Evolutionary conservation across 176 grass and related monocot species (phyloP).

Genomic region (Lolium multiflorum): DNA sequence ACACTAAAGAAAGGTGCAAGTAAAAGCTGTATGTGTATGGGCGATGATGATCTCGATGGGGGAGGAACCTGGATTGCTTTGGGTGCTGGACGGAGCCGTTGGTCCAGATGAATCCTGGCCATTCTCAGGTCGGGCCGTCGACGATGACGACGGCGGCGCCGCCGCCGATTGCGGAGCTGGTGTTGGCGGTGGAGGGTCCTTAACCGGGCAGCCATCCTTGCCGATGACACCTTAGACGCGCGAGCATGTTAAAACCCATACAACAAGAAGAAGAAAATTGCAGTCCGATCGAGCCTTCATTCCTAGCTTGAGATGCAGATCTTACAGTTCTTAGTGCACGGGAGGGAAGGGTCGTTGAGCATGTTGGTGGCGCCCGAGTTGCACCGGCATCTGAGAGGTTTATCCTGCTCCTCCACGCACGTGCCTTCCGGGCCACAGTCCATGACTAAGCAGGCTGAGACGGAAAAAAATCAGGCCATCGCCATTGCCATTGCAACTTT

Average conservation of each 20-base stretch:
- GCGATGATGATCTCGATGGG: too few relatives aligned
- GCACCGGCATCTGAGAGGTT: conserved; percentile 26
- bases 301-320: not conserved
- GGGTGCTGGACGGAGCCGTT: not conserved
- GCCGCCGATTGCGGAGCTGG: not conserved
- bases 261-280: not conserved
- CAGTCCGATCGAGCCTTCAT: not conserved
- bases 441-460: conserved; percentile 28
- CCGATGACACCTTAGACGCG: conserved; percentile 32
- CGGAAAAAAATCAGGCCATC: not conserved
- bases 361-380: not conserved
- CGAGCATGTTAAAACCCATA: not conserved
- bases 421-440: conserved; percentile 28
- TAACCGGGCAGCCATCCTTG: not conserved
- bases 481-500: not conserved
- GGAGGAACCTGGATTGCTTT: conserved; percentile 40
- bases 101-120: not conserved
- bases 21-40: too few relatives aligned
- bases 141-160: not conserved
- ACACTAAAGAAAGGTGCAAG: too few relatives aligned
- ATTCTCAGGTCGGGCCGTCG: not conserved
- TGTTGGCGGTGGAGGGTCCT: not conserved
- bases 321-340: conserved; percentile 46
- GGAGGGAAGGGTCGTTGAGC: not conserved
- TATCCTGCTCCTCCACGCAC: conserved; percentile 2